Evolutionary conservation across 352 stramenopile genomes (phyloP).

Genomic region (Bremia lactucae): DNA sequence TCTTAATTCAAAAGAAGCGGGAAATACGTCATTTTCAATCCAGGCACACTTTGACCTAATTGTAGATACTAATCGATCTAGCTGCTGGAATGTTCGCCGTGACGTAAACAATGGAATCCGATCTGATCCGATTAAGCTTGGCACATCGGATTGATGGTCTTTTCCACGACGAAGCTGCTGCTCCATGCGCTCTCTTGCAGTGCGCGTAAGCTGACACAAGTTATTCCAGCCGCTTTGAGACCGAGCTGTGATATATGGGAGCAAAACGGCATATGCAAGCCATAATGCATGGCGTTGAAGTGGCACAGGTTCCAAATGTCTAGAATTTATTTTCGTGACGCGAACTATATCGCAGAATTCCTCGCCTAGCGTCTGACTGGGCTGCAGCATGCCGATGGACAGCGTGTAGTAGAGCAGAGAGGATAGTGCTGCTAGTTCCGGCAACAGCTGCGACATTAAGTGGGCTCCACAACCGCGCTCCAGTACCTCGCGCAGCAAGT

Average conservation of each 20-base stretch:
- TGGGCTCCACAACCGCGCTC: slow-evolving; percentile 58
- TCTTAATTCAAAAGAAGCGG: slow-evolving; percentile 49
- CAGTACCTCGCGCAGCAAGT: slow-evolving; percentile 60
- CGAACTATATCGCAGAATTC: slow-evolving; percentile 81
- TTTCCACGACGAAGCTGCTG: slow-evolving; percentile 51
- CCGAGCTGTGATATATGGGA: slow-evolving; percentile 44
- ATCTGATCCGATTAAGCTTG: too few relatives aligned
- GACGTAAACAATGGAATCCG: too few relatives aligned
- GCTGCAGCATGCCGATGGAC: slow-evolving; percentile 38
- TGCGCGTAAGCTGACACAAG: slow-evolving; percentile 47
- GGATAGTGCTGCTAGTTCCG: slow-evolving; percentile 52
- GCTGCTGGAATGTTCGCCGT: slow-evolving; percentile 15
- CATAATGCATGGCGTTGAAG: slow-evolving; percentile 37
- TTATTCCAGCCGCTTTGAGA: slow-evolving; percentile 67
- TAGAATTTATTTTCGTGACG: slow-evolving; percentile 19
- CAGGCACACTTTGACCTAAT: slow-evolving; percentile 26
- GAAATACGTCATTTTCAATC: slow-evolving; percentile 39
- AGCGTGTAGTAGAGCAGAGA: slow-evolving; percentile 61
- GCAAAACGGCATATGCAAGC: slow-evolving; percentile 45
- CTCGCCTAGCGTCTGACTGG: slow-evolving; percentile 77
- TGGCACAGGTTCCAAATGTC: slow-evolving; percentile 21
- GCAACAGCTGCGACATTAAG: slow-evolving; percentile 68
- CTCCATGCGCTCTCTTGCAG: slow-evolving; percentile 68
- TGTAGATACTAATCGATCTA: slow-evolving; percentile 38
- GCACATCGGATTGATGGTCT: too few relatives aligned